Base-by-base conservation (phyloP, 495 filamentous ascomycete species). In the Penicillium longicatenatum region DNA sequence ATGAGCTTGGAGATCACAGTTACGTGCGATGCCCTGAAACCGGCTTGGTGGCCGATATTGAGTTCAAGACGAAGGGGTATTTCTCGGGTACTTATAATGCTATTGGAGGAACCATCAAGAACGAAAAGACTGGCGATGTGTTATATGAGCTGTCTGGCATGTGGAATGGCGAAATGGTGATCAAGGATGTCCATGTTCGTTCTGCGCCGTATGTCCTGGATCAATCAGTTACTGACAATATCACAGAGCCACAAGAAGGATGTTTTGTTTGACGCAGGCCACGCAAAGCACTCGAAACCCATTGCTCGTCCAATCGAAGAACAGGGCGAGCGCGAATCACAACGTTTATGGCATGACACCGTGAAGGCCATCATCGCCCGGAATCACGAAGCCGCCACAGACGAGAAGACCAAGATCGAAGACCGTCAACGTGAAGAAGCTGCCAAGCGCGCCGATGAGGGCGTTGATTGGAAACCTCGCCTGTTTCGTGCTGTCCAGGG, bases 11-110 rank as follows among this genome's bases (percentile, higher is more conserved):
- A 37, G 94, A 99, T 70, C 93, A 97, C 76, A 95, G 92, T 74
- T 91, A 88, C 63, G 89, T 98, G n/a, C 83, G 86, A 57, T 99
- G 93, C 71, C 89, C 94, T 2, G 95, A 98, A 70, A 77, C 89
- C 24, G 85, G 89, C 42, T 77, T 98, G 14, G 80, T 84, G n/a
- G 92, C 92, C 58, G 94, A 98, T 69, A 86, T 99, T 55, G 94
- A 99, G 60, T 99, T 99, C 78, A 99, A 98, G 72, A 93, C 90
- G 30, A 99, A 99, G 72, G 95, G 95, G 6, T 99, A 95, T 78
- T 93, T 98, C 65, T 88, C 92, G 52, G 94, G 94, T 2, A 93
- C 90, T 2, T 98, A 99, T 71, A 96, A 99, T 69, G 91, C 91
- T 29, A 94, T 99, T 68, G 91, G 92, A 11, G 94, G 94, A 26